Evolutionary conservation across 2,329 filamentous ascomycete species (phyloP).

Genomic region (Nothomitra cinnamomea): DNA sequence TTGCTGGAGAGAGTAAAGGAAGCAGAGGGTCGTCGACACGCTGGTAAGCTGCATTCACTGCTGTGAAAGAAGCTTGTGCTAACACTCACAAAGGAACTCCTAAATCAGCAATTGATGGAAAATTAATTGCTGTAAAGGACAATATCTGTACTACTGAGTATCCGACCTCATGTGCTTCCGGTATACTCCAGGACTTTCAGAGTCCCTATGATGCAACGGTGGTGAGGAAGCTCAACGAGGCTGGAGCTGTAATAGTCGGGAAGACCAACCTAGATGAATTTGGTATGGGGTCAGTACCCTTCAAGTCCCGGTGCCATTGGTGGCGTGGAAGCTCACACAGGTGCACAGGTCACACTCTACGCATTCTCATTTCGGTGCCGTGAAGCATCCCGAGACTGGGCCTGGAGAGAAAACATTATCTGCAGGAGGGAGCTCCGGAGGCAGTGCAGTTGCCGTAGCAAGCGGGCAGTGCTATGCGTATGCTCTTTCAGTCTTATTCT

Average conservation of each 20-base stretch:
- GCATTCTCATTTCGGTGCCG: constrained; percentile 49
- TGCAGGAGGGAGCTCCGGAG: constrained; percentile 80
- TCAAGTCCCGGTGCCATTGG: background rate
- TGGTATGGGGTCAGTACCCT: constrained; percentile 51
- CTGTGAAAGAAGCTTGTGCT: background rate
- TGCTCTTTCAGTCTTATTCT: constrained; percentile 11
- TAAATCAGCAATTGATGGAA: constrained; percentile 15
- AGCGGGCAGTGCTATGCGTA: constrained; percentile 42
- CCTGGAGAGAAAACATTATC: constrained; percentile 33
- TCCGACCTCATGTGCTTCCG: constrained; percentile 67
- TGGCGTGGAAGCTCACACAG: background rate
- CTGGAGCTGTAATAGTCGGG: constrained; percentile 47
- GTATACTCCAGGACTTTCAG: constrained; percentile 46
- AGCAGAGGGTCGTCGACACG: constrained; percentile 10
- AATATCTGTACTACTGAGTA: constrained; percentile 30
- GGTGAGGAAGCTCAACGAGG: constrained; percentile 45
- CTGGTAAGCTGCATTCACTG: background rate
- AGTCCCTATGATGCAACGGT: constrained; percentile 76
- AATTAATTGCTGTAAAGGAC: constrained; percentile 30
- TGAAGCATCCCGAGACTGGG: constrained; percentile 33
- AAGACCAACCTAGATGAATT: constrained; percentile 96
- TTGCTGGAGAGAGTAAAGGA: constrained; percentile 14
- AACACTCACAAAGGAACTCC: constrained; percentile 1
- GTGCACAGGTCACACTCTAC: constrained; percentile 44
- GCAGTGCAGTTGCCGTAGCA: constrained; percentile 73